Base-by-base conservation (phyloP, 2,329 filamentous ascomycete genomes). In the Aspergillus sp. region DNA sequence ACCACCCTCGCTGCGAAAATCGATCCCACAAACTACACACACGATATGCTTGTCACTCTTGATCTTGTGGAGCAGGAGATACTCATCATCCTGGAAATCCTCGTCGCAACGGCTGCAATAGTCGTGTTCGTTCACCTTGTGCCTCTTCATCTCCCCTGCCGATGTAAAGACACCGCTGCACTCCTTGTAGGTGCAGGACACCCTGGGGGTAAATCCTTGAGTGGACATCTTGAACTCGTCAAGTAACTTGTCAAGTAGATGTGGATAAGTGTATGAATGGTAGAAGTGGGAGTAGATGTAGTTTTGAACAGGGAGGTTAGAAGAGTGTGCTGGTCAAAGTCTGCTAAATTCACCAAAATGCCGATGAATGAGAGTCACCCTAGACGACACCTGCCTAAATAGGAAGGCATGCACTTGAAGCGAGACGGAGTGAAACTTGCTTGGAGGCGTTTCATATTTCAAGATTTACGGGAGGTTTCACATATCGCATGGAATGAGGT, bases 11-110 rank as follows among this genome's bases (percentile, higher is more conserved):
- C 79, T 84, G 62, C 81, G 80, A 72, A 86, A 87, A 45, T 87
- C 84, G 8, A 79, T 69, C 12, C 81, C 83, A 56, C 86, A 88
- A 45, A 85, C 76, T 12, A 83, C 81, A 69, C 86, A 88, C 54
- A 79, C 80, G 49, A 84, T 81, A 62, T 85, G 81, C 30, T 76
- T 78, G 2, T 75, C 68, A 55, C 74, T 80, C 51, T 71, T 69
- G 45, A 81, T 72, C 66, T 84, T 84, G 71, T 86, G 84, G n/a
- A 77, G 68, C 7, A 81, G 73, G 2, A 81, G 69, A 3, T 75
- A 72, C 36, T 80, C 78, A 48, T 79, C 80, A 10, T 77, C 73
- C 1, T 74, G 69, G 58, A 81, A 84, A 65, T 84, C 78, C n/a
- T 73, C 62, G 48, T 81, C 71, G 58, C 80, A 81, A 49, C 67